Conservation (phyloP, 805 yeast species). For the Sugiyamaella boreocaroliniensis region DNA sequence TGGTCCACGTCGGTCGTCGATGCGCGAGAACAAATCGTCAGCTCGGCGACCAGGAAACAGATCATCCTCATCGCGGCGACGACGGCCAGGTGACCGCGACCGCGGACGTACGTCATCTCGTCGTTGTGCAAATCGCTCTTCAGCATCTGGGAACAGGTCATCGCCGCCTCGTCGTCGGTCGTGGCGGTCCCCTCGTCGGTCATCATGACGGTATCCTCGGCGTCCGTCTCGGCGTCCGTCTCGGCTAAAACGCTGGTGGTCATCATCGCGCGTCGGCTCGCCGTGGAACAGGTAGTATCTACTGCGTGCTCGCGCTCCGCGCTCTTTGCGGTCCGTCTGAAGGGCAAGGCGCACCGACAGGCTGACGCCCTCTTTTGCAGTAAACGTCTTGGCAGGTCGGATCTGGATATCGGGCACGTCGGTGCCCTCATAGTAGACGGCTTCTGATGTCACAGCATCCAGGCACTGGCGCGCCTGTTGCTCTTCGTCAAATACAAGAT, state of each 20-base stretch:
- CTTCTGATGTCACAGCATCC: slow-evolving; percentile 31
- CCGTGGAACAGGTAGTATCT: slow-evolving; percentile 65
- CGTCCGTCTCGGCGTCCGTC: slow-evolving; percentile 10
- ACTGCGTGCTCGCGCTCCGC: slow-evolving; percentile 51
- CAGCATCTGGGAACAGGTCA: slow-evolving; percentile 33
- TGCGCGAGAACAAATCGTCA: slow-evolving; percentile 10
- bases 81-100: not conserved
- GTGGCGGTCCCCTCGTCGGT: slow-evolving; percentile 35
- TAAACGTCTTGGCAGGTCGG: slow-evolving; percentile 32
- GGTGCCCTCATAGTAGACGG: slow-evolving; percentile 20
- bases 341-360: slow-evolving; percentile 46
- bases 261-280: slow-evolving; percentile 39
- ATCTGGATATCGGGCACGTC: slow-evolving; percentile 17
- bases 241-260: slow-evolving; percentile 15
- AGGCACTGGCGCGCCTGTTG: slow-evolving; percentile 38
- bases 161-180: slow-evolving; percentile 7
- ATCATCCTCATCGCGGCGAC: too few species aligned
- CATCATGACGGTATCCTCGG: slow-evolving; percentile 19
- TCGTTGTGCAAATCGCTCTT: slow-evolving; percentile 14
- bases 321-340: slow-evolving; percentile 49
- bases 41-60: not conserved
- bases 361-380: slow-evolving; percentile 30
- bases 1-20: slow-evolving; percentile 1
- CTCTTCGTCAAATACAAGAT: slow-evolving; percentile 43
- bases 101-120: not conserved